These are phyloP conservation scores for Diaporthe sp. DNA, from an alignment of 2,329 filamentous ascomycete species.

Conservation along the genomic window DNA sequence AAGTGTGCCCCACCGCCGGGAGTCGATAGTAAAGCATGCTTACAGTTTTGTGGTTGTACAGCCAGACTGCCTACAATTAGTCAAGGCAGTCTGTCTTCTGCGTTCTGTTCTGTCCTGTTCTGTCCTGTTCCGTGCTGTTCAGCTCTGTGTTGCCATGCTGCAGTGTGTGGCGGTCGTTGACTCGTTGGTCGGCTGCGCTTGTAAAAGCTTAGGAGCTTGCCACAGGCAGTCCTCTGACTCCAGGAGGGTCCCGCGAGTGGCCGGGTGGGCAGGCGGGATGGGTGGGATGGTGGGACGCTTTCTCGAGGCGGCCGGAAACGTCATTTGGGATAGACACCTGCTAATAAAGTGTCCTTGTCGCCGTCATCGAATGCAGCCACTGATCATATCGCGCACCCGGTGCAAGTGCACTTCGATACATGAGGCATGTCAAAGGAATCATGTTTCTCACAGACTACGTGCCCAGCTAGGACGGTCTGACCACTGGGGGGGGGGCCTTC, in stretches of 20 bases:
- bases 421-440: slow-evolving; percentile 6
- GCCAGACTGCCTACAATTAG: not conserved
- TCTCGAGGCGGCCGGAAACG: slow-evolving; percentile 19
- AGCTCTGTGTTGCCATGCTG: not conserved
- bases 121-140: not conserved
- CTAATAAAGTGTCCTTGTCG: not conserved
- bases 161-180: slow-evolving; percentile 25
- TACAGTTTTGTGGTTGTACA: not conserved
- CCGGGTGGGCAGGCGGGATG: not conserved
- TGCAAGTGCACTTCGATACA: not conserved
- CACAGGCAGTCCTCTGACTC: slow-evolving; percentile 24
- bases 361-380: slow-evolving; percentile 16
- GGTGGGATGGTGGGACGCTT: not conserved
- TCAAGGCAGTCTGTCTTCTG: not conserved
- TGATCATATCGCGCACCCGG: not conserved
- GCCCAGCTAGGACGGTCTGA: not conserved
- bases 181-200: slow-evolving; percentile 15
- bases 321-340: slow-evolving; percentile 1
- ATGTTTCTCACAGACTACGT: not conserved
- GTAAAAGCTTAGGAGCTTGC: slow-evolving; percentile 19
- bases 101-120: not conserved
- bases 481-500: not conserved
- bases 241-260: slow-evolving; percentile 1
- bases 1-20: not conserved
- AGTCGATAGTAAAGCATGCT: not conserved